A percentile compares a stretch with the other conserved stretches of the same genome.
These are phyloP conservation scores for Arabidopsis arenosa DNA, from an alignment of 345 rosid species.

Conservation along the genomic window DNA sequence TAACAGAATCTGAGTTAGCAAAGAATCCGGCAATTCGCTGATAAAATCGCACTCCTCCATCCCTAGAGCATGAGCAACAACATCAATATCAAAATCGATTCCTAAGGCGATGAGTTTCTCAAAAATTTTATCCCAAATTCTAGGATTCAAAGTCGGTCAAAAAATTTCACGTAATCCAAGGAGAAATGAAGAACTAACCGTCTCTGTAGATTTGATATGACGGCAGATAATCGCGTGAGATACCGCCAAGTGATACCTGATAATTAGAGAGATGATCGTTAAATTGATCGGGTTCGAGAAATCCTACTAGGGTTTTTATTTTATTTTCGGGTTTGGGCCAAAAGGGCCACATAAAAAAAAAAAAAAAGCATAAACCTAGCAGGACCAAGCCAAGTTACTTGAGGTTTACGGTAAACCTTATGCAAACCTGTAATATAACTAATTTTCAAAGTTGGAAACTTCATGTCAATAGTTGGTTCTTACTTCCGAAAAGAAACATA, in stretches of 20 bases:
- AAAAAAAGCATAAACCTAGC: no score
- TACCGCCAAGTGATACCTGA: background rate
- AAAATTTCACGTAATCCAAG: no score
- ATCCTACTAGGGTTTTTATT: background rate
- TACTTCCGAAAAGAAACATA: no score
- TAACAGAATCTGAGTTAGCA: conserved; percentile 28
- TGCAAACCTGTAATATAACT: no score
- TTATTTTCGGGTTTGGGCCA: background rate
- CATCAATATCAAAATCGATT: no score
- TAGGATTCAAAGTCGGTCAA: no score
- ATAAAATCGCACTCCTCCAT: background rate
- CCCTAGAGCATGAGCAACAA: background rate
- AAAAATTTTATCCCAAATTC: no score
- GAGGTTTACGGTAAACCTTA: background rate
- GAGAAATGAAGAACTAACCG: no score
- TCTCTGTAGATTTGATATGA: background rate
- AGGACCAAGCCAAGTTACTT: background rate
- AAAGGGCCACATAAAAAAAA: background rate
- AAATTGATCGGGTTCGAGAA: background rate
- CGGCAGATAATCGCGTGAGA: no score
- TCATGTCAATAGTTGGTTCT: no score
- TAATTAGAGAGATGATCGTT: background rate
- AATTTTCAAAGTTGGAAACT: no score
- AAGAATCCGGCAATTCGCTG: conserved; percentile 31
- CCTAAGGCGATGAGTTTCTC: no score